Base-by-base conservation (phyloP, 106 monocot genomes). In the Platanthera guangdongensis region DNA sequence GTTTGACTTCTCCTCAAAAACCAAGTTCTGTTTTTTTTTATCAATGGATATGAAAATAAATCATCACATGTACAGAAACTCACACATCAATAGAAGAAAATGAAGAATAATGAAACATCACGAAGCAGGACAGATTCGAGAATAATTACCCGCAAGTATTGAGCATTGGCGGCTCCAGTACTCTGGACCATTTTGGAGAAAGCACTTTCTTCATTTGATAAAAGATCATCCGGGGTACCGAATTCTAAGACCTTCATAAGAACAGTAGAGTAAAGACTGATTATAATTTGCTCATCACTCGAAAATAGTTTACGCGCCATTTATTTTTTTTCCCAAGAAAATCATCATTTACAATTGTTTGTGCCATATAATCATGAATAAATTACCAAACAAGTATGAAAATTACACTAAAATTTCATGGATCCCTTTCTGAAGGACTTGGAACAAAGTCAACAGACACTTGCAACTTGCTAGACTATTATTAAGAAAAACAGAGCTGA, bases 111-210 rank as follows among this genome's bases (percentile, higher is more conserved):
- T 39, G 0, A 39, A 39, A 65, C 28, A 9, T 4, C 32, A 32
- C 12, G 25, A 65, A 65, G 25, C 18, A 65, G 22, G 8, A 48
- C 13, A 6, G 18, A 72, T 50, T 72, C 19, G 7, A 9, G 8
- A 11, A 21, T 50, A 18, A 51, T 18, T 94, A 99, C 99, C 92
- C 82, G 79, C 47, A 99, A 75, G 68, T 99, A 99, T 87, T 99
- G 84, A 80, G 99, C 94, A 92, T 99, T 99, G 75, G 91, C 86
- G 79, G 90, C 62, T 63, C 99, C 99, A 71, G 99, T 99, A 77
- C 99, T 99, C 45, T 90, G 84, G 54, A 94, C 92, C 99, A 99
- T 94, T 80, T 90, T 92, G 74, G 99, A 92, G 85, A 99, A 99
- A 64, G 99, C 88, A 84, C 94, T 90, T 54, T 92, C 92, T 60